These are phyloP conservation scores for Backusella parvicylindrica DNA, from an alignment of 192 early-diverging fungal species.

Conservation along the genomic window DNA sequence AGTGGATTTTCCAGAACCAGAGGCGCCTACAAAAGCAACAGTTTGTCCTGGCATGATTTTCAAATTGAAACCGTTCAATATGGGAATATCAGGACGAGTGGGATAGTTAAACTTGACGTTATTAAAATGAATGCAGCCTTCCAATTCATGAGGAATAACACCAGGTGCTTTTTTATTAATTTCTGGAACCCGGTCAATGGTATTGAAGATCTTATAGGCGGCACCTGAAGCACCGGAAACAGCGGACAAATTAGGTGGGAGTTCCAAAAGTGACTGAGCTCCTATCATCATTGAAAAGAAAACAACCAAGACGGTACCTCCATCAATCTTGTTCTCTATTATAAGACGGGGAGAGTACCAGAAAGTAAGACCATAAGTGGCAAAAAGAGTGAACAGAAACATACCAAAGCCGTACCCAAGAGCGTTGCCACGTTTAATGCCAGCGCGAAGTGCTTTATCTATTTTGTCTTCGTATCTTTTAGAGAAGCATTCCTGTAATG, in stretches of 20 bases:
- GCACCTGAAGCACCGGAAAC: constrained; percentile 76
- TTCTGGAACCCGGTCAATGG: constrained; percentile 73
- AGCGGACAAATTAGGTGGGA: constrained; percentile 65
- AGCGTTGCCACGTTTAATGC: constrained; percentile 55
- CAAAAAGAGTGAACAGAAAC: constrained; percentile 70
- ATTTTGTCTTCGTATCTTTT: constrained; percentile 58
- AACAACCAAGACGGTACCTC: constrained; percentile 64
- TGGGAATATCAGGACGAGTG: constrained; percentile 74
- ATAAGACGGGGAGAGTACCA: constrained; percentile 72
- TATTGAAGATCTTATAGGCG: constrained; percentile 70
- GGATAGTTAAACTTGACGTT: constrained; percentile 75
- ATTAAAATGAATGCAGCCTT: constrained; percentile 66
- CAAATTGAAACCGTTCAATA: constrained; percentile 70
- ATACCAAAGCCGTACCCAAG: constrained; percentile 63
- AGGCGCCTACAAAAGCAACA: constrained; percentile 83
- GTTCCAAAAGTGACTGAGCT: constrained; percentile 55
- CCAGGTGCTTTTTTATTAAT: constrained; percentile 61
- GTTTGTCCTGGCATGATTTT: constrained; percentile 67
- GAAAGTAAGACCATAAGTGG: constrained; percentile 72
- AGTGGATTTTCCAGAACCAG: constrained; percentile 86
- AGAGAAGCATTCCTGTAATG: constrained; percentile 66
- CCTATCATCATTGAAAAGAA: constrained; percentile 87
- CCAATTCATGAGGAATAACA: constrained; percentile 38
- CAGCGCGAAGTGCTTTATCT: constrained; percentile 53
- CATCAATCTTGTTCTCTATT: constrained; percentile 31